These are phyloP conservation scores for Anethum foeniculum DNA, from an alignment of 140 eudicot species.

Conservation along the genomic window DNA sequence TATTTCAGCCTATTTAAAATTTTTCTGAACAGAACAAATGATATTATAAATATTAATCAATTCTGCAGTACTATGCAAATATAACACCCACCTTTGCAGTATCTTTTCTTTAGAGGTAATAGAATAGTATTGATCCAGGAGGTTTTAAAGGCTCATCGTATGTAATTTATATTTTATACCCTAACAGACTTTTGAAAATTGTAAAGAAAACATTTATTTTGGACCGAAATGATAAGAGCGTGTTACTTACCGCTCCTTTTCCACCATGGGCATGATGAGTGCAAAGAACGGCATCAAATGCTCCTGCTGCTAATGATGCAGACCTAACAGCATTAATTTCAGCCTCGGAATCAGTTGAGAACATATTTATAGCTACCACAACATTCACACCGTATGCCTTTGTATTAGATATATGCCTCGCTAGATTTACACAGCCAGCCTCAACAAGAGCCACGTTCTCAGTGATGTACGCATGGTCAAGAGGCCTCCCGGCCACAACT, in stretches of 20 bases:
- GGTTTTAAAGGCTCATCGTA: background rate
- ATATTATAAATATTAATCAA: background rate
- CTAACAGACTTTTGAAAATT: background rate
- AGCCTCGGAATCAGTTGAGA: slow-evolving; percentile 84
- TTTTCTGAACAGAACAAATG: background rate
- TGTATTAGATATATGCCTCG: slow-evolving; percentile 69
- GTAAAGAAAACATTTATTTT: background rate
- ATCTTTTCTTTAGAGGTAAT: background rate
- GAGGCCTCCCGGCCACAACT: slow-evolving; percentile 91
- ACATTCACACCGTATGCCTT: slow-evolving; percentile 94
- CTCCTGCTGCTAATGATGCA: slow-evolving; percentile 81
- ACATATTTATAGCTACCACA: slow-evolving; percentile 90
- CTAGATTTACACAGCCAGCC: slow-evolving; percentile 89
- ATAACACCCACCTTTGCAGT: background rate
- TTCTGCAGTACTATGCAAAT: background rate
- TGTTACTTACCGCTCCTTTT: slow-evolving; percentile 86
- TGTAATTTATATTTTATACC: background rate
- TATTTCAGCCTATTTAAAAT: background rate
- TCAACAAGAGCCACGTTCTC: slow-evolving; percentile 91
- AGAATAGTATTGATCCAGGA: background rate
- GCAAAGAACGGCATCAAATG: slow-evolving; percentile 96
- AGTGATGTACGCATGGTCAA: slow-evolving; percentile 66
- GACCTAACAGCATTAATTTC: slow-evolving; percentile 75
- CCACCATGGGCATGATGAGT: slow-evolving; percentile 99
- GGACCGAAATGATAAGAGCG: background rate